Percentiles rank a stretch among this genome's conserved stretches.
Evolutionary conservation across 768 basidiomycete genomes (phyloP).

Genomic region (Kwoniella sp.): DNA sequence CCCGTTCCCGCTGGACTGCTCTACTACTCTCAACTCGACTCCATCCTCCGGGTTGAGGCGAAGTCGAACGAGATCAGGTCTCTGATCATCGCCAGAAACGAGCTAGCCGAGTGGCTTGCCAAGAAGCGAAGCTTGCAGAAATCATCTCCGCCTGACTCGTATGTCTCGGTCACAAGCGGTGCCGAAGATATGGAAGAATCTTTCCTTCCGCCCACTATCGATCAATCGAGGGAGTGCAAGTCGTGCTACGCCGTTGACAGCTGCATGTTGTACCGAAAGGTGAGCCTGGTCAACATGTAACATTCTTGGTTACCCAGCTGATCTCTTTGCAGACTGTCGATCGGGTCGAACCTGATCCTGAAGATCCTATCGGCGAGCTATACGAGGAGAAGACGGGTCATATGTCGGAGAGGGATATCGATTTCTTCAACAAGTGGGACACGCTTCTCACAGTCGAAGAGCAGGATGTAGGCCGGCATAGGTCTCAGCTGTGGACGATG

Average conservation of each 20-base stretch:
- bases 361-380: conserved; percentile 60
- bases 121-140: conserved; percentile 34
- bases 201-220: conserved; percentile 84
- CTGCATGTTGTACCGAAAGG: conserved; percentile 94
- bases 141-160: not conserved
- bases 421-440: conserved; percentile 93
- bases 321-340: conserved; percentile 66
- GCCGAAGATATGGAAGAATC: conserved; percentile 49
- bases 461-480: conserved; percentile 77
- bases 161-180: not conserved
- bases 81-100: conserved; percentile 78
- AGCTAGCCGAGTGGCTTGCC: conserved; percentile 72
- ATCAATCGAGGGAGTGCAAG: conserved; percentile 75
- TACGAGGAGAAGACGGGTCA: conserved; percentile 81
- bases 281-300: conserved; percentile 46
- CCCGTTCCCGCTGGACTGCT: conserved; percentile 80
- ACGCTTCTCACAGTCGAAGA: conserved; percentile 80
- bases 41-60: conserved; percentile 79
- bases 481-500: conserved; percentile 93
- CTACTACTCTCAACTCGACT: conserved; percentile 90
- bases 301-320: not conserved
- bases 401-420: conserved; percentile 66
- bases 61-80: conserved; percentile 80
- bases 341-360: conserved; percentile 61
- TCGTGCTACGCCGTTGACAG: conserved; percentile 79